Conservation (phyloP, 768 basidiomycete species). For the Polyporus arcularius region DNA sequence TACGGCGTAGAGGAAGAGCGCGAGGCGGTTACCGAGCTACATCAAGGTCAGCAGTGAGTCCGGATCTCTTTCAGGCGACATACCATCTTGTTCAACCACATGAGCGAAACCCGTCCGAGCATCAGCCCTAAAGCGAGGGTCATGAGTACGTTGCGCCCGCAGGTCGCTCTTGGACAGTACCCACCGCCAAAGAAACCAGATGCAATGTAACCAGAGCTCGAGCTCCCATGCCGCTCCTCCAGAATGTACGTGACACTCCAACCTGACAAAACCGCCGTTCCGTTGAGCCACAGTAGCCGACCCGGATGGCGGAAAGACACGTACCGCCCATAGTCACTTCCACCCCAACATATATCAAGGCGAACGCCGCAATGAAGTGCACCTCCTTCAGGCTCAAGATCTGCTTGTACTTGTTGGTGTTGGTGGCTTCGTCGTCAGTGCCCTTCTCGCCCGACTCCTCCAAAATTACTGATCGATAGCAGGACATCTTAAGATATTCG, state of each 20-base stretch:
- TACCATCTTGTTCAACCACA: constrained; percentile 32
- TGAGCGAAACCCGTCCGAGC: constrained; percentile 26
- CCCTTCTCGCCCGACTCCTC: constrained; percentile 24
- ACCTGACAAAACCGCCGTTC: constrained; percentile 22
- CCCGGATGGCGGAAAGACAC: neutral
- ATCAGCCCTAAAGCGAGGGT: constrained; percentile 21
- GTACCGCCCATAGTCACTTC: constrained; percentile 45
- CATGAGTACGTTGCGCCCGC: neutral
- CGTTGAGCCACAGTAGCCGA: neutral
- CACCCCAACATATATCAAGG: constrained; percentile 44
- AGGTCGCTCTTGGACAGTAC: neutral
- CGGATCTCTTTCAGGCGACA: neutral
- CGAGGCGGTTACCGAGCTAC: constrained; percentile 30
- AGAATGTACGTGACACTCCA: constrained; percentile 50
- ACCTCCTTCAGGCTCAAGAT: constrained; percentile 38
- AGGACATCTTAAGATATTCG: no score
- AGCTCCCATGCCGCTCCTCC: constrained; percentile 38
- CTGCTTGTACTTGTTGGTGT: constrained; percentile 33
- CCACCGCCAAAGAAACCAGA: constrained; percentile 41
- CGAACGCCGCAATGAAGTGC: constrained; percentile 40
- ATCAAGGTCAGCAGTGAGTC: neutral
- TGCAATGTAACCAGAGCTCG: constrained; percentile 43
- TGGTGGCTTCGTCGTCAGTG: constrained; percentile 16
- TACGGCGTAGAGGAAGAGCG: constrained; percentile 30
- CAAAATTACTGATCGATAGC: constrained; percentile 29